These are phyloP conservation scores for Hyaloperonospora arabidopsidis DNA, from an alignment of 352 stramenopile genomes.

Conservation along the genomic window DNA sequence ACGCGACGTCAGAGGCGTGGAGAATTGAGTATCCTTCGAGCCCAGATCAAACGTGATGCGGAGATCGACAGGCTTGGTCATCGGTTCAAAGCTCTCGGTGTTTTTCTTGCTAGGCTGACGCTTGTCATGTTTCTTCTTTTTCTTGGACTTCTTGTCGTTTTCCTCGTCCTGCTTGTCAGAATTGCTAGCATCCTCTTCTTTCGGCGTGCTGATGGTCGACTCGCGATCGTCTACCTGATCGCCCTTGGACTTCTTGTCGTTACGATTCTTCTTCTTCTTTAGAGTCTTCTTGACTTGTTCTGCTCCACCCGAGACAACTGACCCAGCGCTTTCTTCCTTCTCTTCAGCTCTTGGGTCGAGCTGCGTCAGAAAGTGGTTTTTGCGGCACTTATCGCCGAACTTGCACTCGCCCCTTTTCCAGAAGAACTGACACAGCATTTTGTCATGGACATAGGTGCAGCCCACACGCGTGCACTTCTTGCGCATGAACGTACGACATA, in stretches of 20 bases:
- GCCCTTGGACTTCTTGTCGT: slow-evolving; percentile 10
- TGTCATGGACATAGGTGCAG: slow-evolving; percentile 54
- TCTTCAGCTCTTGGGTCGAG: slow-evolving; percentile 11
- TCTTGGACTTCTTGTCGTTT: slow-evolving; percentile 26
- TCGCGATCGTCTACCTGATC: slow-evolving; percentile 3
- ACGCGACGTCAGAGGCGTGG: slow-evolving; percentile 46
- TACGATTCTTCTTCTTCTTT: slow-evolving; percentile 11
- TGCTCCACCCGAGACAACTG: slow-evolving; percentile 2
- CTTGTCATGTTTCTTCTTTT: slow-evolving; percentile 27
- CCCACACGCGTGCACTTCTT: slow-evolving; percentile 23
- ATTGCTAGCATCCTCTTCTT: slow-evolving; percentile 17
- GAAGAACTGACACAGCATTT: slow-evolving; percentile 37
- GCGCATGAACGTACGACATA: slow-evolving; percentile 51
- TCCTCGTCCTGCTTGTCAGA: slow-evolving; percentile 14
- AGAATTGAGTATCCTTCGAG: slow-evolving; percentile 44
- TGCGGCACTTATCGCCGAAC: slow-evolving; percentile 42
- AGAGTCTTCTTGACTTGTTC: slow-evolving; percentile 7
- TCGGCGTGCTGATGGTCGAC: slow-evolving; percentile 9
- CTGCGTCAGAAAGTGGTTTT: slow-evolving; percentile 49
- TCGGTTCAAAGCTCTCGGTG: slow-evolving; percentile 69
- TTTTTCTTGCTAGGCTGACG: slow-evolving; percentile 56
- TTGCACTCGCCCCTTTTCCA: slow-evolving; percentile 48
- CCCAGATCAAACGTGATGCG: slow-evolving; percentile 65
- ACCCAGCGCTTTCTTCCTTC: slow-evolving; percentile 3
- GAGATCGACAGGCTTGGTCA: slow-evolving; percentile 59